Conservation (phyloP, 176 grass and related monocot species). For the Tillandsia leiboldiana region DNA sequence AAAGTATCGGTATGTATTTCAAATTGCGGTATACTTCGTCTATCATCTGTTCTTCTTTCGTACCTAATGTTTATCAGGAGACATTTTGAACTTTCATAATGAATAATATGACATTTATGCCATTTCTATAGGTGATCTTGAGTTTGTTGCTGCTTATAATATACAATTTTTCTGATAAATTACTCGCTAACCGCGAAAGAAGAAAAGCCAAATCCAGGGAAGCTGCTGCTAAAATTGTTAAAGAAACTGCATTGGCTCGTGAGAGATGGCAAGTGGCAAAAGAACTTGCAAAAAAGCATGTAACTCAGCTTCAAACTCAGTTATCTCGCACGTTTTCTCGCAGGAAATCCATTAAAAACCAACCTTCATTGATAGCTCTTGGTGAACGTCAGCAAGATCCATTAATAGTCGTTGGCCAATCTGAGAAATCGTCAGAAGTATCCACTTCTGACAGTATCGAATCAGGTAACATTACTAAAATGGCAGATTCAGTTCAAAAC, state of each 20-base stretch:
- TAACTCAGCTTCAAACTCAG: conserved; percentile 32
- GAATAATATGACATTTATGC: not conserved
- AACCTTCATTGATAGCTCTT: conserved; percentile 6
- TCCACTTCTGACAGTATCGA: conserved; percentile 20
- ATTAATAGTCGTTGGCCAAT: conserved; percentile 15
- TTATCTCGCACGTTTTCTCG: conserved; percentile 50
- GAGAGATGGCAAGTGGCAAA: conserved; percentile 64
- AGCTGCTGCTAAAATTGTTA: conserved; percentile 51
- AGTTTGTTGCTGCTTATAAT: conserved; percentile 55
- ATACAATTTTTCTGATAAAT: conserved; percentile 81
- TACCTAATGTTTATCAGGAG: not conserved
- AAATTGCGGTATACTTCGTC: too few relatives aligned
- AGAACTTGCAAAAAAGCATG: conserved; percentile 50
- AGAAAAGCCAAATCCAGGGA: conserved; percentile 69
- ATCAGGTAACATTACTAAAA: conserved; percentile 13
- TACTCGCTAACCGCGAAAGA: conserved; percentile 49
- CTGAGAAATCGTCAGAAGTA: conserved; percentile 31
- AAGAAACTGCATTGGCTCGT: conserved; percentile 52
- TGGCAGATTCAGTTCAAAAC: conserved; percentile 15
- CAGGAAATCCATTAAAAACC: conserved; percentile 28
- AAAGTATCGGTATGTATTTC: too few relatives aligned
- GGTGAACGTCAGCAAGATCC: conserved; percentile 24
- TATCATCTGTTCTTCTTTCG: not conserved
- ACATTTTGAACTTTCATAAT: not conserved
- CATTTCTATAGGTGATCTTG: conserved; percentile 41